phyloP scores from a whole-genome alignment of 192 early-diverging fungal genomes.

The Glomus cerebriforme region DNA sequence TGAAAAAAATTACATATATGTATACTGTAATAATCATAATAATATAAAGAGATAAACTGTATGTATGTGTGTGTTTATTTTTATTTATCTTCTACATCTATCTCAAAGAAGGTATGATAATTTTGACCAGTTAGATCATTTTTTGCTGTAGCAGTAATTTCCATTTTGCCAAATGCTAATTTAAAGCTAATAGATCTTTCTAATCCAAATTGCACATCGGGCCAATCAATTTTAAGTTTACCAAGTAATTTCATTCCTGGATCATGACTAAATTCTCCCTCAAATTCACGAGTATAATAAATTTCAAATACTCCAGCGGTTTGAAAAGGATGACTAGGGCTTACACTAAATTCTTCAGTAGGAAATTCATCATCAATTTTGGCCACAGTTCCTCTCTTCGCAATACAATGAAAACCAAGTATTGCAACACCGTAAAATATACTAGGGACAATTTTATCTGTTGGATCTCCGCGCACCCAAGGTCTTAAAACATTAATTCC shows the following conservation, averaged over 20 bases:
- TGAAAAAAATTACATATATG: no score
- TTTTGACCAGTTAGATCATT: background rate
- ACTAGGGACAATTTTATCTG: no score
- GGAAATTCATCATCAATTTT: background rate
- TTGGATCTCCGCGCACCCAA: no score
- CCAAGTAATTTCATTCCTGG: background rate
- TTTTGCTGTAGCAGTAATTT: background rate
- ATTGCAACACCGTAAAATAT: background rate
- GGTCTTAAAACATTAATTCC: background rate
- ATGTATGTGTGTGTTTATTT: no score
- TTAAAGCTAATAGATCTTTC: background rate
- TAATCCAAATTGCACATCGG: background rate
- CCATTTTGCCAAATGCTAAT: background rate
- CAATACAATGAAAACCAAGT: background rate
- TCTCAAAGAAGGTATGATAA: background rate
- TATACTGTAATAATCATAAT: no score
- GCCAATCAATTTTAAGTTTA: background rate
- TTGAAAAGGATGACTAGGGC: background rate
- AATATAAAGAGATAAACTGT: no score
- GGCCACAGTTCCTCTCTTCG: background rate
- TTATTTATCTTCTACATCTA: background rate
- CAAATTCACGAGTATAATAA: background rate
- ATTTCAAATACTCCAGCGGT: background rate
- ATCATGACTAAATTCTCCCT: background rate
- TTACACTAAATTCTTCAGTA: no score